Evolutionary conservation across 75 land plant genomes (phyloP).

Genomic region (Cupressus sempervirens): DNA sequence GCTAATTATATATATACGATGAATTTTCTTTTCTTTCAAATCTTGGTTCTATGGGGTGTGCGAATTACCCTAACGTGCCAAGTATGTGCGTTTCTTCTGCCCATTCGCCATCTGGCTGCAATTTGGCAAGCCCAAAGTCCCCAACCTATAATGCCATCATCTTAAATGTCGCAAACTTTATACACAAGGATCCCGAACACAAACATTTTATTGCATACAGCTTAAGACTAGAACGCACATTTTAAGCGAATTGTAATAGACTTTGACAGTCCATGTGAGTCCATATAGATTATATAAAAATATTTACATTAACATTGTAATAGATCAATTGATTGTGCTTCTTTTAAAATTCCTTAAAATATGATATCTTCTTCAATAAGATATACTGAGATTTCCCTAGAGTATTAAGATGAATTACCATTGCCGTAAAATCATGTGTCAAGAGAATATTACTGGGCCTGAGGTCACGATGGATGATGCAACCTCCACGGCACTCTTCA

Average conservation of each 20-base stretch:
- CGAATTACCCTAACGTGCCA: slow-evolving; percentile 22
- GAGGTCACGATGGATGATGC: slow-evolving; percentile 39
- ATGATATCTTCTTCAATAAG: too few species aligned
- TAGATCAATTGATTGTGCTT: too few species aligned
- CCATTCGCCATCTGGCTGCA: slow-evolving; percentile 33
- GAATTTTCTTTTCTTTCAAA: not conserved
- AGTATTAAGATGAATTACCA: slow-evolving; percentile 20
- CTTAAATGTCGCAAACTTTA: not conserved
- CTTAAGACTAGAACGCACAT: not conserved
- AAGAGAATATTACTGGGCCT: slow-evolving; percentile 39
- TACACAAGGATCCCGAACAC: not conserved
- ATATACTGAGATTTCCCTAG: too few species aligned
- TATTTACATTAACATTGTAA: too few species aligned
- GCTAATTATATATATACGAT: not conserved
- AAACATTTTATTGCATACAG: not conserved
- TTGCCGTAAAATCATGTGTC: slow-evolving; percentile 39
- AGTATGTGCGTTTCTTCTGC: slow-evolving; percentile 41
- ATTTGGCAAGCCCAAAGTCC: slow-evolving; percentile 56
- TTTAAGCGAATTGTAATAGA: too few species aligned
- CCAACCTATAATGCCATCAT: slow-evolving; percentile 34
- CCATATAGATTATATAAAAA: too few species aligned
- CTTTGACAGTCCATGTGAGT: too few species aligned
- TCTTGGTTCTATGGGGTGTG: not conserved
- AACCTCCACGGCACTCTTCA: slow-evolving; percentile 36
- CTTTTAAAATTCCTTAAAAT: too few species aligned